Percentiles rank a stretch among this genome's conserved stretches.
phyloP scores from a whole-genome alignment of 2,329 filamentous ascomycete species.

The Ophiostoma montium region DNA sequence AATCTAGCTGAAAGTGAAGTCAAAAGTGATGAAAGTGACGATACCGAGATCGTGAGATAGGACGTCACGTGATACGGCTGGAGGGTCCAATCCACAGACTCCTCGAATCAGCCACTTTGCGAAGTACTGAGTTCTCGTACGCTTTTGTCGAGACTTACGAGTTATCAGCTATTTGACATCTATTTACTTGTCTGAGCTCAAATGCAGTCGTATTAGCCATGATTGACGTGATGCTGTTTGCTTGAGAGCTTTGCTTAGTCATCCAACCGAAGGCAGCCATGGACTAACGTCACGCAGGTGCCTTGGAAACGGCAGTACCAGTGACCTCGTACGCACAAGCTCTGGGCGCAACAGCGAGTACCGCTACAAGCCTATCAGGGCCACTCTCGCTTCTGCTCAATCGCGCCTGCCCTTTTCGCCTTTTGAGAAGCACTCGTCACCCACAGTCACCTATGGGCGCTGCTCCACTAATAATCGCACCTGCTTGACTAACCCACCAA shows the following conservation, averaged over 20 bases:
- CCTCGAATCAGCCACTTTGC: too few relatives aligned
- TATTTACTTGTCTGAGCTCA: too few relatives aligned
- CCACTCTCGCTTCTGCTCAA: too few relatives aligned
- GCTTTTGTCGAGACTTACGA: too few relatives aligned
- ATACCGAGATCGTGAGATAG: too few relatives aligned
- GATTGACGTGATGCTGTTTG: too few relatives aligned
- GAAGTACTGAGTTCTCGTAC: too few relatives aligned
- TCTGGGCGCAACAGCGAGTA: not conserved
- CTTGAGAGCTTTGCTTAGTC: conserved; percentile 1
- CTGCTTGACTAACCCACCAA: conserved; percentile 1
- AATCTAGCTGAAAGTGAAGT: not conserved
- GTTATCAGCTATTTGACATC: too few relatives aligned
- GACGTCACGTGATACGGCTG: too few relatives aligned
- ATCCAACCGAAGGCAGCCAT: conserved; percentile 14
- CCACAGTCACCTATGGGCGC: not conserved
- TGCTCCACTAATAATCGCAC: not conserved
- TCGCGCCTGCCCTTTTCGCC: not conserved
- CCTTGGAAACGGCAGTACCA: not conserved
- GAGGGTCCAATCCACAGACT: too few relatives aligned
- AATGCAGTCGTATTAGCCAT: too few relatives aligned
- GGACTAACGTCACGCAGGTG: conserved; percentile 12
- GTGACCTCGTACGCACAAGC: not conserved
- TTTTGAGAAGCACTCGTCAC: not conserved
- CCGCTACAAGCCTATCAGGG: not conserved
- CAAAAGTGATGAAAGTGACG: too few relatives aligned